Conservation (phyloP, 345 rosid genomes). For the Capsella bursapastoris region DNA sequence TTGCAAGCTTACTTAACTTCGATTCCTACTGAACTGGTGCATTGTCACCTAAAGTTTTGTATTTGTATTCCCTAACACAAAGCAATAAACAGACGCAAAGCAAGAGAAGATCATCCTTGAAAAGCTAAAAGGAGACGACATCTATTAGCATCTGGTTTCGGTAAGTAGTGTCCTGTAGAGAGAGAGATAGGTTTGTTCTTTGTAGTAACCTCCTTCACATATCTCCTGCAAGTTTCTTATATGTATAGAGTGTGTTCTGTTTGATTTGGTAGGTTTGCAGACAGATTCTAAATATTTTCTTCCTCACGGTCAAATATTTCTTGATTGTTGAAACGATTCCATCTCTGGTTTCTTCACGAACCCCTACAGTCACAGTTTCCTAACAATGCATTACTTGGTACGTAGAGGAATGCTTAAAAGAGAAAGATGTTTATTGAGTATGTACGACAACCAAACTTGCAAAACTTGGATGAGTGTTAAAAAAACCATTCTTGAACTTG, state of each 20-base stretch:
- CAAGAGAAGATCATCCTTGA: slow-evolving; percentile 75
- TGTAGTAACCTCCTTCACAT: not conserved
- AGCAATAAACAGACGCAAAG: slow-evolving; percentile 56
- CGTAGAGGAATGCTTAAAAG: too few relatives aligned
- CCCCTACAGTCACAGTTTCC: too few relatives aligned
- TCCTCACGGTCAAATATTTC: too few relatives aligned
- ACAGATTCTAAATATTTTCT: too few relatives aligned
- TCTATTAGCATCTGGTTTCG: slow-evolving; percentile 1
- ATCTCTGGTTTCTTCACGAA: not conserved
- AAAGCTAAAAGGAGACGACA: slow-evolving; percentile 56
- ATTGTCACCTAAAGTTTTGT: slow-evolving; percentile 2
- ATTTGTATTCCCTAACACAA: slow-evolving; percentile 50
- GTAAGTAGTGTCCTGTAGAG: not conserved
- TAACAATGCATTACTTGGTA: too few relatives aligned
- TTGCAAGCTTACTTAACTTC: not conserved
- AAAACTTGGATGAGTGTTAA: too few relatives aligned
- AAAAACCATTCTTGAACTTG: too few relatives aligned
- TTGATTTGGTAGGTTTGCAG: not conserved
- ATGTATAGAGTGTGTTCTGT: not conserved
- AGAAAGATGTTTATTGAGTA: too few relatives aligned
- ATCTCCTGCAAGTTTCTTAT: not conserved
- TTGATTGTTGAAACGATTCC: too few relatives aligned
- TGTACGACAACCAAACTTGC: too few relatives aligned
- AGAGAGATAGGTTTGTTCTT: not conserved
- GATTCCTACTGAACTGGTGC: not conserved